A percentile compares a stretch with the other conserved stretches of the same genome.
phyloP scores from a whole-genome alignment of 306 rosid species.

The Hippophae tibetana region DNA sequence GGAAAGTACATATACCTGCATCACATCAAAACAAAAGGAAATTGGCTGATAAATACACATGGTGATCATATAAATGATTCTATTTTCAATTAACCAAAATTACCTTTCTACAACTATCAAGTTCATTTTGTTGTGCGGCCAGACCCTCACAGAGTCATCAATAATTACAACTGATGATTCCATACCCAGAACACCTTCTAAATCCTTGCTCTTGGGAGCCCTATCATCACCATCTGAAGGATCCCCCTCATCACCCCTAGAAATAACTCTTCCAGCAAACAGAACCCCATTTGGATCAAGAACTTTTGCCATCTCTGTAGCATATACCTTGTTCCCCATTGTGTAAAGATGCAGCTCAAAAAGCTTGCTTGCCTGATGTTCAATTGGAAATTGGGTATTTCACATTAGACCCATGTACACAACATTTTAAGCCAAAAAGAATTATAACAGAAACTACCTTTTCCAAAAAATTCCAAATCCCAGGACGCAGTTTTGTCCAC shows the following conservation, averaged over 20 bases:
- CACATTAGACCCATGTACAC: constrained; percentile 11
- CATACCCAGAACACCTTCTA: constrained; percentile 99
- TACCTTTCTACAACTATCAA: constrained; percentile 96
- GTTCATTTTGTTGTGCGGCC: constrained; percentile 98
- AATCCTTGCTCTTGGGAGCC: constrained; percentile 86
- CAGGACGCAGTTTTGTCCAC: constrained; percentile 99
- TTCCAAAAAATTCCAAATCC: constrained; percentile 94
- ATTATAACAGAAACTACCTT: constrained; percentile 42
- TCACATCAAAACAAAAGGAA: constrained; percentile 20
- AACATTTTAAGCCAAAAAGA: constrained; percentile 6
- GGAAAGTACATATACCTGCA: constrained; percentile 92
- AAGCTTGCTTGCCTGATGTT: constrained; percentile 79
- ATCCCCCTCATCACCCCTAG: constrained; percentile 87
- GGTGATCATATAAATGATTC: background rate
- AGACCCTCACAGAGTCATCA: constrained; percentile 97
- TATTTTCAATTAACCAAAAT: constrained; percentile 16
- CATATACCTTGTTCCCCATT: constrained; percentile 96
- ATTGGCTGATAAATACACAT: constrained; percentile 14
- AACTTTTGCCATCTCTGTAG: constrained; percentile 99
- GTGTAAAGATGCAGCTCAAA: constrained; percentile 96
- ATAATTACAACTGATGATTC: constrained; percentile 88
- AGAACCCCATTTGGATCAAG: constrained; percentile 84
- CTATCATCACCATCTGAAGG: constrained; percentile 71
- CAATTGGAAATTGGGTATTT: constrained; percentile 22
- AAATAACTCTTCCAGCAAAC: constrained; percentile 90